A percentile compares a stretch with the other conserved stretches of the same genome.
These are phyloP conservation scores for Exophiala spinifera DNA, from an alignment of 2,329 filamentous ascomycete species.

Conservation along the genomic window DNA sequence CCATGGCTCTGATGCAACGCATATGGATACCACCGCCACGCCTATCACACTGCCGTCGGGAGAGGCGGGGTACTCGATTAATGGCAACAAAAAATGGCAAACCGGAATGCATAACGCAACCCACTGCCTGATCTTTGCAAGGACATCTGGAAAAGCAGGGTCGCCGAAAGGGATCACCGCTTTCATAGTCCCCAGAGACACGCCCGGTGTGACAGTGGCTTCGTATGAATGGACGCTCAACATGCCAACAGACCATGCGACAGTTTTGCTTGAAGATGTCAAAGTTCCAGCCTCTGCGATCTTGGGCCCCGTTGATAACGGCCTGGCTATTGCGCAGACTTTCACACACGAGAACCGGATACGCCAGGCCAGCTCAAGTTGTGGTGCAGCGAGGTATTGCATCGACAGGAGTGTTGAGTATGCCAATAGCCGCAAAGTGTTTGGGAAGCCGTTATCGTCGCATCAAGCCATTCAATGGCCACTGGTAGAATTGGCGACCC, in stretches of 20 bases:
- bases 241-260: slow-evolving; percentile 66
- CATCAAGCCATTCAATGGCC: slow-evolving; percentile 65
- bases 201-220: slow-evolving; percentile 52
- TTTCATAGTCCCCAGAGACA: slow-evolving; percentile 56
- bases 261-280: slow-evolving; percentile 56
- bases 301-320: slow-evolving; percentile 52
- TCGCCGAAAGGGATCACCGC: slow-evolving; percentile 58
- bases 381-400: slow-evolving; percentile 60
- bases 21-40: slow-evolving; percentile 56
- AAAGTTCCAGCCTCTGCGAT: slow-evolving; percentile 53
- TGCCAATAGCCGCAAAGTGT: slow-evolving; percentile 53
- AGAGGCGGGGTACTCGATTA: slow-evolving; percentile 51
- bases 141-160: slow-evolving; percentile 54
- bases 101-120: slow-evolving; percentile 61
- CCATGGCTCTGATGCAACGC: slow-evolving; percentile 62
- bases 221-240: slow-evolving; percentile 65
- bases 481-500: slow-evolving; percentile 60
- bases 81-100: slow-evolving; percentile 64
- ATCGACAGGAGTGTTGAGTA: slow-evolving; percentile 57
- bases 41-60: slow-evolving; percentile 41
- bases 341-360: slow-evolving; percentile 66
- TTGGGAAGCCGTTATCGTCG: slow-evolving; percentile 54
- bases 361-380: slow-evolving; percentile 60
- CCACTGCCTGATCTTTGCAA: slow-evolving; percentile 61
- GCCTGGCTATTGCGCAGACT: slow-evolving; percentile 60